A percentile compares a stretch with the other conserved stretches of the same genome.
These are phyloP conservation scores for Cryoendolithus antarcticus DNA, from an alignment of 2,329 filamentous ascomycete genomes.

Conservation along the genomic window DNA sequence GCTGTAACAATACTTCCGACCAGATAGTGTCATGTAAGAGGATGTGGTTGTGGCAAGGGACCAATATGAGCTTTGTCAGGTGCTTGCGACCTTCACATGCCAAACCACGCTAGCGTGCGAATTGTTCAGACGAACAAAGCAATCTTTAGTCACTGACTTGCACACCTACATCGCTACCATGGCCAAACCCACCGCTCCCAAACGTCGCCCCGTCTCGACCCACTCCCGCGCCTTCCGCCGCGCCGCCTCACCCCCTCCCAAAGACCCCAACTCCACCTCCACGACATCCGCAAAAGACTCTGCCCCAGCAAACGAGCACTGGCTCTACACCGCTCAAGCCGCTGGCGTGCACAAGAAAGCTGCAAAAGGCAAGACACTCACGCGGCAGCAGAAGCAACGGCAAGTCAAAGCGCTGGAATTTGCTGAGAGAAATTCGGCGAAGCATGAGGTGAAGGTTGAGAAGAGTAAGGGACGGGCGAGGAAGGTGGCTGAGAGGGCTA, in stretches of 20 bases:
- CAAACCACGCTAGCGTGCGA: no score
- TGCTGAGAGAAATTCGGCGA: conserved; percentile 42
- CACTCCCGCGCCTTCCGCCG: conserved; percentile 66
- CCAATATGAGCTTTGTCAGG: no score
- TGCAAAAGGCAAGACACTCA: conserved; percentile 42
- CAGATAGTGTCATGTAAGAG: no score
- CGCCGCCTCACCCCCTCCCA: conserved; percentile 52
- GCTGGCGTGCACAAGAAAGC: conserved; percentile 56
- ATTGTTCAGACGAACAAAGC: no score
- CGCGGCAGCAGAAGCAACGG: conserved; percentile 40
- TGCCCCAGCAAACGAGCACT: conserved; percentile 39
- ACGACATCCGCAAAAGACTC: conserved; percentile 38
- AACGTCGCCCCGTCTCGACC: conserved; percentile 44
- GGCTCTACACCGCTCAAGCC: conserved; percentile 58
- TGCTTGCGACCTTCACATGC: no score
- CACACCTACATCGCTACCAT: conserved; percentile 13
- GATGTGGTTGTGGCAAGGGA: no score
- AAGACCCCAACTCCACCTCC: conserved; percentile 14
- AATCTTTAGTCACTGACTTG: no score
- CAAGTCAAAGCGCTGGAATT: conserved; percentile 44
- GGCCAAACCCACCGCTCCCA: conserved; percentile 36
- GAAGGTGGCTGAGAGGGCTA: conserved; percentile 23
- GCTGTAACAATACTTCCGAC: no score
- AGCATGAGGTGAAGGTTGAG: conserved; percentile 42
- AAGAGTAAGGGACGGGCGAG: conserved; percentile 39